Percentiles rank a stretch among this genome's conserved stretches.
Evolutionary conservation across 805 yeast species (phyloP).

Genomic region (Pichia sporocuriosa): DNA sequence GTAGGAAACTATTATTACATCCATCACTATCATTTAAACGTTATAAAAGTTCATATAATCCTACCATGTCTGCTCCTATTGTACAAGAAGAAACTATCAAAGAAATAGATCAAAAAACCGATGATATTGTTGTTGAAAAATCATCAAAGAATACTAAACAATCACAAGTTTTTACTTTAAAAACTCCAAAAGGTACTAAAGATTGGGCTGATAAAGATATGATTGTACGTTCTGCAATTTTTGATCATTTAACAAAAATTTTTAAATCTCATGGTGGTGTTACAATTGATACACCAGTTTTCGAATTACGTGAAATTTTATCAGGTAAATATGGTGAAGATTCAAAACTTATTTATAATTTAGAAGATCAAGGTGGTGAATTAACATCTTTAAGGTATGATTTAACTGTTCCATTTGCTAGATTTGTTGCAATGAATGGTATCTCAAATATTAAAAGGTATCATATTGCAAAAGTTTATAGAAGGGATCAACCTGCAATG

Average conservation of each 20-base stretch:
- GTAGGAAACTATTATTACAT: no score
- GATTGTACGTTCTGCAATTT: conserved; percentile 88
- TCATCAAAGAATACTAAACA: neutral
- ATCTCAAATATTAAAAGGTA: conserved; percentile 84
- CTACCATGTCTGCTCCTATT: no score
- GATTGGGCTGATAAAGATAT: conserved; percentile 99
- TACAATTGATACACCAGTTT: conserved; percentile 97
- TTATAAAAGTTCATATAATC: no score
- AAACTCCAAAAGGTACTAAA: conserved; percentile 95
- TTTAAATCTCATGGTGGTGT: conserved; percentile 98
- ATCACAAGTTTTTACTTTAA: conserved; percentile 50
- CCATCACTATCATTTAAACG: no score
- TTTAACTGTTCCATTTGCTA: conserved; percentile 96
- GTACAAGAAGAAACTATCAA: neutral
- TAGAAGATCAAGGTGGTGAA: conserved; percentile 99
- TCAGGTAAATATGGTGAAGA: conserved; percentile 99
- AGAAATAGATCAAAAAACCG: no score
- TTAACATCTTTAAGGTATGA: conserved; percentile 92
- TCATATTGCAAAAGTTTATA: conserved; percentile 96
- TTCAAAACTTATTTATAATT: conserved; percentile 88
- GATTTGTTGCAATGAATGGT: conserved; percentile 94
- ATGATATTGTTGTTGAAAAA: neutral
- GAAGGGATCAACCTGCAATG: conserved; percentile 99
- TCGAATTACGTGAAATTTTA: conserved; percentile 89
- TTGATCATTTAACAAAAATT: conserved; percentile 59